Evolutionary conservation across 352 stramenopile genomes (phyloP), one percentile per base, ranked within the genome.

Genomic region (Phytophthora fragariae): DNA sequence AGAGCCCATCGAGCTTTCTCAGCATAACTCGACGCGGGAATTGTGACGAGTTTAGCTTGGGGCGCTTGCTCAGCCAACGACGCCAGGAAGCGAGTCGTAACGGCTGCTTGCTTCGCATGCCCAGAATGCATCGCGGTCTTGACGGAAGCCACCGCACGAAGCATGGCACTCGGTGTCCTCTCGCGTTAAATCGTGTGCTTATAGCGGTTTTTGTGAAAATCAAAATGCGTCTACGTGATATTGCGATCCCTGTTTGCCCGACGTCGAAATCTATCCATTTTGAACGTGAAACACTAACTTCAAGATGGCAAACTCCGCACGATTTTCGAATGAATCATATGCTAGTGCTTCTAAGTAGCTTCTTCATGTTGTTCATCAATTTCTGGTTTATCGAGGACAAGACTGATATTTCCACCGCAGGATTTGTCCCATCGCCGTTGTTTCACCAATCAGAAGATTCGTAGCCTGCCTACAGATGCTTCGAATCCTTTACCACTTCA

Each of bases 1-100:
- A 92, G 55, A 21, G 81, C 81, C 84, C 80, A 90, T 6, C 84
- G 79, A 37, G 82, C 79, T 65, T 92, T 92, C 68, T 90, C 84
- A 19, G 82, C 82, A 55, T 83, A 92, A 72, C 85, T 92, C 50
- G 81, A 90, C 19, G 74, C 74, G 2, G 82, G 81, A 52, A 91
- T 89, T 27, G 82, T 79, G 59, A 91, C 82, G 44, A 91, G 65
- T 12, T 31, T 60, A 60, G 62, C 50, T 19, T 44, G 39, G 4
- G 50, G 35, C 4, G 59, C 37, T 61, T 21, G 50, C 8, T 9
- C 37, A 2, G 24, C 29, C 14, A 37, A 62, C 19, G 57, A 64
- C 29, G 14, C 41, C 11, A 24, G 37, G 17, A 39, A 53, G 41
- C 19, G 57, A 54, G 37, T 31, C n/a, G 49, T 15, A 8, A 14